Base-by-base conservation (phyloP, 306 rosid genomes). In the Dryas alaskensis region DNA sequence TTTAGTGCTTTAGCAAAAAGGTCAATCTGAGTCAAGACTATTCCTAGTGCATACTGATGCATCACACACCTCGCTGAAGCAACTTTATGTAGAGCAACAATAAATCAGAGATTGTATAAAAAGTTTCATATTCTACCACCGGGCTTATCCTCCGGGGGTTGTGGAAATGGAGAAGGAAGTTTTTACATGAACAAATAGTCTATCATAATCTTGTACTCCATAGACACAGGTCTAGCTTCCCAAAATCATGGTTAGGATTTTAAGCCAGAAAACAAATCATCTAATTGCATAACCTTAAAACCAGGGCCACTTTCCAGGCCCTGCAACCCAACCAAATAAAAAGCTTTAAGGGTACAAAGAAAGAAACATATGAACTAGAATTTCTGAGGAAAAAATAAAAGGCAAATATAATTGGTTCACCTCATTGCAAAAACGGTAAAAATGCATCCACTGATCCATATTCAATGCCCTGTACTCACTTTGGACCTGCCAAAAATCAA, bases 371-470 rank as follows among this genome's bases (percentile, higher is more conserved):
- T 16, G 47, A 68, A 49, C 25, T 31, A 51, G 13, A 37, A 39
- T 64, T 64, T 64, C 37, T 8, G 27, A 48, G 52, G 8, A 60
- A 2, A 64, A 64, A 37, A 54, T 22, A 22, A 47, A 45, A 25
- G 10, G 57, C 52, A 47, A 66, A 45, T 3, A 7, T 7, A 13
- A 44, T 53, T 27, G 5, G 73, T 62, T 60, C 77, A 90, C 96
- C 87, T 90, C 88, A 64, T 77, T 81, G 76, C 84, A 87, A 61
- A 87, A 84, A 7, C 85, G 86, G 74, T 82, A 84, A 72, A 90
- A 83, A 58, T 69, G 79, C 43, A 76, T 63, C 96, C 96, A 90
- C 43, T 90, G 96, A 78, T 90, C 96, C 77, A 72, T 80, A 74
- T 45, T 77, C 49, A 90, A 80, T 40, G 82, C 89, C 82, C 79